Percentiles rank a stretch among this genome's conserved stretches.
phyloP scores from a whole-genome alignment of 352 stramenopile genomes.

The Phytopythium oedochilum region DNA sequence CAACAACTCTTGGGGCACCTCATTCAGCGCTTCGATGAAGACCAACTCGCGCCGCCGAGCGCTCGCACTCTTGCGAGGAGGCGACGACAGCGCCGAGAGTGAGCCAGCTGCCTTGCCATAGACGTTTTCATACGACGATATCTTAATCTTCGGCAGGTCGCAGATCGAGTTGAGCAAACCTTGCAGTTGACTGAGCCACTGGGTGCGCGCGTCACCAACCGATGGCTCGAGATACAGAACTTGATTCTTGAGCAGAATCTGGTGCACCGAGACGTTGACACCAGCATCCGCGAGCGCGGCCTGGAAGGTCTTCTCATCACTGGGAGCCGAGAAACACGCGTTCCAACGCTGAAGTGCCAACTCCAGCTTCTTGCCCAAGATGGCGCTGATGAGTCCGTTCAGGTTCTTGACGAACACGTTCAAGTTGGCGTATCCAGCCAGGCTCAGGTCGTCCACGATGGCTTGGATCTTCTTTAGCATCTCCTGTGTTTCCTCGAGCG shows the following conservation, averaged over 20 bases:
- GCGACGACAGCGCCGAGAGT: slow-evolving; percentile 48
- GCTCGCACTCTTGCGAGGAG: slow-evolving; percentile 50
- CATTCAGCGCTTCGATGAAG: slow-evolving; percentile 64
- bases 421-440: slow-evolving; percentile 94
- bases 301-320: slow-evolving; percentile 58
- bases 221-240: slow-evolving; percentile 95
- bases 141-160: slow-evolving; percentile 88
- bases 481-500: slow-evolving; percentile 32
- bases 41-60: slow-evolving; percentile 55
- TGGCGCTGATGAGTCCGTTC: slow-evolving; percentile 80
- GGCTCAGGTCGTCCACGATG: slow-evolving; percentile 92
- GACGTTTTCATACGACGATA: slow-evolving; percentile 85
- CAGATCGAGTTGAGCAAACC: slow-evolving; percentile 92
- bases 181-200: slow-evolving; percentile 92
- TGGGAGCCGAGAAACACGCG: slow-evolving; percentile 51
- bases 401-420: slow-evolving; percentile 90
- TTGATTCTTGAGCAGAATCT: slow-evolving; percentile 97
- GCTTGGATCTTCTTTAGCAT: slow-evolving; percentile 89
- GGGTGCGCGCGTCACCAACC: slow-evolving; percentile 88
- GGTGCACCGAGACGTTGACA: slow-evolving; percentile 62
- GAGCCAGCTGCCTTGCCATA: slow-evolving; percentile 56
- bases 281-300: slow-evolving; percentile 34
- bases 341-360: slow-evolving; percentile 62
- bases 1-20: slow-evolving; percentile 61
- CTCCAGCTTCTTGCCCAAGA: slow-evolving; percentile 83